Evolutionary conservation across 2,329 filamentous ascomycete species (phyloP).

Genomic region (Cephalotrichum gorgonifer): DNA sequence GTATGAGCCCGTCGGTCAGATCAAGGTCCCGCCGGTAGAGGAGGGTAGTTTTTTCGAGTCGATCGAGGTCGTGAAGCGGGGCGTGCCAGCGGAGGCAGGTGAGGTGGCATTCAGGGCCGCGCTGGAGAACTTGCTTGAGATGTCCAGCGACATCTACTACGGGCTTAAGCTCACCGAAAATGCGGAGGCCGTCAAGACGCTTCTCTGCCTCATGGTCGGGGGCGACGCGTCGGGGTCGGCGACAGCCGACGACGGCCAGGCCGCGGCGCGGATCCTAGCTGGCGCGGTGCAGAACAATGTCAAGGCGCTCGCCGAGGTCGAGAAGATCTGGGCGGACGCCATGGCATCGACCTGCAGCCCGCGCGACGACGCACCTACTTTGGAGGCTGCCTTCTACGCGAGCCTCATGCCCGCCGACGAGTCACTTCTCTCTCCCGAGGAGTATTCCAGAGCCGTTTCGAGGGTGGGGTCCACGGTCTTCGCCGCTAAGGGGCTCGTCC

Average conservation of each 20-base stretch:
- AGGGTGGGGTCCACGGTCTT: conserved; percentile 21
- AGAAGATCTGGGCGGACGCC: conserved; percentile 33
- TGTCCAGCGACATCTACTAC: conserved; percentile 62
- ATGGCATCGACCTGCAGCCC: conserved; percentile 25
- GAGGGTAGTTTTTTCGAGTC: conserved; percentile 31
- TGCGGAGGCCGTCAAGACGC: conserved; percentile 36
- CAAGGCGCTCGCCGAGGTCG: conserved; percentile 42
- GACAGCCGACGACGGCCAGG: conserved; percentile 33
- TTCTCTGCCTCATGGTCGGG: conserved; percentile 44
- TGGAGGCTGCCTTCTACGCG: conserved; percentile 29
- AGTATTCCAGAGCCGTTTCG: conserved; percentile 9
- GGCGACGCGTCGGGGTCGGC: conserved; percentile 13
- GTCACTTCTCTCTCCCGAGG: conserved; percentile 3
- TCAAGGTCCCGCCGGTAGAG: conserved; percentile 7
- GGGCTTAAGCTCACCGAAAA: conserved; percentile 53
- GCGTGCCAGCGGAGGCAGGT: conserved; percentile 17
- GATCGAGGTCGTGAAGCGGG: conserved; percentile 37
- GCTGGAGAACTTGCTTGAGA: conserved; percentile 48
- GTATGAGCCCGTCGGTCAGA: conserved; percentile 30
- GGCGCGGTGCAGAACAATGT: conserved; percentile 56
- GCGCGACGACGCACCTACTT: conserved; percentile 11
- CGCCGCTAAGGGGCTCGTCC: conserved; percentile 46
- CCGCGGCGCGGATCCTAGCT: conserved; percentile 47
- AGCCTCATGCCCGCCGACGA: conserved; percentile 22
- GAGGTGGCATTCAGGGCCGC: conserved; percentile 33